Evolutionary conservation across 164 flowering plant genomes (phyloP).

Genomic region (Magnolia officinalis): DNA sequence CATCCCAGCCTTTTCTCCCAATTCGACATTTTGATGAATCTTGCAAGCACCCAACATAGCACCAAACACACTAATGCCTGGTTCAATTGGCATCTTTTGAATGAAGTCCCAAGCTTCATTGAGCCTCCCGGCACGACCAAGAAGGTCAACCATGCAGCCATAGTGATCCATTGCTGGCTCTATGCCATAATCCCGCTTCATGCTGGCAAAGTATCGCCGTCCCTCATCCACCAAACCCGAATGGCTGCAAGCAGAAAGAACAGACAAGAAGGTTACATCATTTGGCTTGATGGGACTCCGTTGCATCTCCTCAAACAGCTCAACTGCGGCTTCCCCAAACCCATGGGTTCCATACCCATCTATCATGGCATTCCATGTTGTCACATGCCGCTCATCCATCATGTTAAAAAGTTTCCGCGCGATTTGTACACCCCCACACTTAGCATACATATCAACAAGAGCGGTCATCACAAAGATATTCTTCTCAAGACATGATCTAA

Average conservation of each 20-base stretch:
- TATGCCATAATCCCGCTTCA: constrained; percentile 57
- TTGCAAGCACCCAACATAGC: constrained; percentile 95
- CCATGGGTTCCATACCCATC: constrained; percentile 96
- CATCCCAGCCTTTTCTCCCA: constrained; percentile 73
- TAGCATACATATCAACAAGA: constrained; percentile 92
- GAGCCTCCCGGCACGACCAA: constrained; percentile 78
- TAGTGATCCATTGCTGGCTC: constrained; percentile 80
- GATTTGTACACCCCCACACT: constrained; percentile 71
- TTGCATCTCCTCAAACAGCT: constrained; percentile 62
- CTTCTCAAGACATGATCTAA: constrained; percentile 49
- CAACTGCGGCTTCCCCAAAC: constrained; percentile 51
- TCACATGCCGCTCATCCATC: constrained; percentile 69
- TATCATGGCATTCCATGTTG: constrained; percentile 93
- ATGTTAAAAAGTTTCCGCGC: constrained; percentile 73
- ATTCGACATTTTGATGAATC: constrained; percentile 74
- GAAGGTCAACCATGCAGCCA: constrained; percentile 86
- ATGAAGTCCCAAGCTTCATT: constrained; percentile 82
- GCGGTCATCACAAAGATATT: constrained; percentile 75
- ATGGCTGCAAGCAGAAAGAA: constrained; percentile 87
- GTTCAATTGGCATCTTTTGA: constrained; percentile 64
- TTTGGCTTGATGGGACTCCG: constrained; percentile 49
- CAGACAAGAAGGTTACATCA: constrained; percentile 61
- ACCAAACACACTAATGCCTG: constrained; percentile 70
- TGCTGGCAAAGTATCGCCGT: constrained; percentile 39
- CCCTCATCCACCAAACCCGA: constrained; percentile 82